A percentile compares a stretch with the other conserved stretches of the same genome.
Conservation (phyloP, 352 stramenopile genomes). For the Globisporangium cystogenes region DNA sequence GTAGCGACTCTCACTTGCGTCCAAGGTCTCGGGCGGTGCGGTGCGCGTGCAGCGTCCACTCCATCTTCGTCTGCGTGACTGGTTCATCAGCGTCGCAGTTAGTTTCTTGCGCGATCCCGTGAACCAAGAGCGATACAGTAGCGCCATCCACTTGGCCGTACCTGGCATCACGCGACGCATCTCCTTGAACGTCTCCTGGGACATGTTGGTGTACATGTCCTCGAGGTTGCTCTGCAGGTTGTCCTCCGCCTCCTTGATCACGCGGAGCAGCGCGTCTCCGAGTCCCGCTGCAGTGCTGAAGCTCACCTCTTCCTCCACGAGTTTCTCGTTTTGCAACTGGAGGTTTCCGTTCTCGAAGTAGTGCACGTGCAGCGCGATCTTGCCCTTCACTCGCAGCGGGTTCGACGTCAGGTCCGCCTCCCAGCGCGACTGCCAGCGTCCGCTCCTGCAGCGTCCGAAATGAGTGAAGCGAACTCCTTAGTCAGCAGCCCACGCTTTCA, state of each 20-base stretch:
- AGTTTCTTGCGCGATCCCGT: neutral
- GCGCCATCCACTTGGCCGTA: constrained; percentile 10
- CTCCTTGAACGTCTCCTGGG: constrained; percentile 91
- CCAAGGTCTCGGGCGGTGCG: constrained; percentile 73
- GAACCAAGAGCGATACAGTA: no score
- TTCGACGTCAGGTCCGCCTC: constrained; percentile 56
- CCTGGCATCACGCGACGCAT: constrained; percentile 94
- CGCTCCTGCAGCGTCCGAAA: constrained; percentile 22
- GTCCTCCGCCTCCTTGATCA: constrained; percentile 81
- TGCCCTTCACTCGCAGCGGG: constrained; percentile 42
- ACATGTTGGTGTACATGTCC: constrained; percentile 96
- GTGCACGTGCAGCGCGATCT: constrained; percentile 86
- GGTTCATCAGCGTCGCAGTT: neutral
- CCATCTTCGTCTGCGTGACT: constrained; percentile 88
- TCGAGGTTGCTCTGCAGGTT: constrained; percentile 86
- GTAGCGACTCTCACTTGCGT: constrained; percentile 41
- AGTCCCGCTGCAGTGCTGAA: constrained; percentile 36
- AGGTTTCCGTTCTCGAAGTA: constrained; percentile 97
- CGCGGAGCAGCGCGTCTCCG: constrained; percentile 56
- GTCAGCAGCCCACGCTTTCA: no score
- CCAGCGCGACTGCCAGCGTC: constrained; percentile 80
- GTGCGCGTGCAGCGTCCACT: constrained; percentile 82
- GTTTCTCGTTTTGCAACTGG: constrained; percentile 84
- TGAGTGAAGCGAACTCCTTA: no score
- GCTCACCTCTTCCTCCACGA: constrained; percentile 48